phyloP scores from a whole-genome alignment of 2,329 filamentous ascomycete species.

The Cryphonectria carpinicola region DNA sequence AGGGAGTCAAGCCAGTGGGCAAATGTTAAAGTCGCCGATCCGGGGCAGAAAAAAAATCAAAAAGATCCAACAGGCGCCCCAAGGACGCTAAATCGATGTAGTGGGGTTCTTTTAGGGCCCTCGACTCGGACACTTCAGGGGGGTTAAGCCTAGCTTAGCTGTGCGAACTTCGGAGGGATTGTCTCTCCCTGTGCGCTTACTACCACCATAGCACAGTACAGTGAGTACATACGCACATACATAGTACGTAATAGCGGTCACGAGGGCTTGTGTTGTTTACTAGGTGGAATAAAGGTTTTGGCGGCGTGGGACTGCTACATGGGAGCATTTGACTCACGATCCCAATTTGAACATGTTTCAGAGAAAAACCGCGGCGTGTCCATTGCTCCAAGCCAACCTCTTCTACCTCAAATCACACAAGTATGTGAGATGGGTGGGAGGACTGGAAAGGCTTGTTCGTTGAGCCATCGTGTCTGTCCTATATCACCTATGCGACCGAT shows the following conservation, averaged over 20 bases:
- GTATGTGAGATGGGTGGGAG: background rate
- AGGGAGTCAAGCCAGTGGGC: conserved; percentile 1
- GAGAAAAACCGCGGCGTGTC: background rate
- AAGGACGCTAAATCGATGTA: conserved; percentile 16
- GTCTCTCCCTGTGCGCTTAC: background rate
- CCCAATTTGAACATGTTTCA: background rate
- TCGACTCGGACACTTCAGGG: conserved; percentile 23
- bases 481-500: conserved; percentile 24
- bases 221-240: background rate
- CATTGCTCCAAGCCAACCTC: background rate
- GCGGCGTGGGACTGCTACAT: background rate
- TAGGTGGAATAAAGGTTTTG: background rate
- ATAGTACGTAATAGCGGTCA: background rate
- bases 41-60: conserved; percentile 21
- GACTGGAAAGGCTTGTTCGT: background rate
- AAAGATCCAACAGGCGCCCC: conserved; percentile 14
- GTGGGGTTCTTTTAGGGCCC: conserved; percentile 24
- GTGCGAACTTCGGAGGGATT: conserved; percentile 16
- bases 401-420: background rate
- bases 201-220: background rate
- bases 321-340: background rate
- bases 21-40: conserved; percentile 12
- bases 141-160: background rate
- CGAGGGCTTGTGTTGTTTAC: background rate
- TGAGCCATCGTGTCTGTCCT: conserved; percentile 10